Percentiles rank a stretch among this genome's conserved stretches.
Conservation (phyloP, 2,329 filamentous ascomycete genomes). For the Trichophaea hybrida region DNA sequence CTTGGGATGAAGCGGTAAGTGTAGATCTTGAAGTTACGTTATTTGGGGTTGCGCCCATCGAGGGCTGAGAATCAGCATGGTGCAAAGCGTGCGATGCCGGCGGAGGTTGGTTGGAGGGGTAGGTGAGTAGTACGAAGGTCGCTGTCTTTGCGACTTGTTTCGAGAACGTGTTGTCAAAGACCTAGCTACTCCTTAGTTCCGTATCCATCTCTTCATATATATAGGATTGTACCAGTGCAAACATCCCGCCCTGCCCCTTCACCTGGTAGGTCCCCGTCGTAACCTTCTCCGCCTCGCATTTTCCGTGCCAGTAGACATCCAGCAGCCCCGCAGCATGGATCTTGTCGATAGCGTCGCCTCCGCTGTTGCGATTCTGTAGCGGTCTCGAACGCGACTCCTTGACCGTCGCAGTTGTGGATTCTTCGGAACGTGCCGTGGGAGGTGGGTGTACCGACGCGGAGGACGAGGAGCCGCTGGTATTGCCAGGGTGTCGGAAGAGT, state of each 20-base stretch:
- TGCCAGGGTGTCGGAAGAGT: constrained; percentile 90
- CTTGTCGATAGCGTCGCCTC: constrained; percentile 39
- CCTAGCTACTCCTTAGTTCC: constrained; percentile 30
- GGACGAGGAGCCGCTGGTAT: constrained; percentile 32
- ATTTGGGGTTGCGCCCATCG: constrained; percentile 9
- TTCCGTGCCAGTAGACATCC: constrained; percentile 65
- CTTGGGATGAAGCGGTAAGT: constrained; percentile 15
- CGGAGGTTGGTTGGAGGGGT: constrained; percentile 67
- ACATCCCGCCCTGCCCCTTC: constrained; percentile 69
- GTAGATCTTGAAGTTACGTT: constrained; percentile 4
- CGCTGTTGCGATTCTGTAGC: constrained; percentile 13
- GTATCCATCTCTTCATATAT: not conserved
- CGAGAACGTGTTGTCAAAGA: constrained; percentile 98
- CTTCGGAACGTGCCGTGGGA: constrained; percentile 28
- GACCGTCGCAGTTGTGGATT: constrained; percentile 24
- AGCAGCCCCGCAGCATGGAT: constrained; percentile 48
- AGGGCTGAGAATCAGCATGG: constrained; percentile 25
- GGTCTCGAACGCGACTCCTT: constrained; percentile 32
- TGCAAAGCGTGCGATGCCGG: constrained; percentile 58
- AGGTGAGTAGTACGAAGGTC: constrained; percentile 86
- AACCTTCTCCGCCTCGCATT: constrained; percentile 92
- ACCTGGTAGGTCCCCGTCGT: constrained; percentile 83
- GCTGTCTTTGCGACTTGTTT: constrained; percentile 89
- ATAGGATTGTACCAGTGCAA: constrained; percentile 45
- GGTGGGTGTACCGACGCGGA: constrained; percentile 34